phyloP scores from a whole-genome alignment of 129 eudicot genomes.

The Arctium minus region DNA sequence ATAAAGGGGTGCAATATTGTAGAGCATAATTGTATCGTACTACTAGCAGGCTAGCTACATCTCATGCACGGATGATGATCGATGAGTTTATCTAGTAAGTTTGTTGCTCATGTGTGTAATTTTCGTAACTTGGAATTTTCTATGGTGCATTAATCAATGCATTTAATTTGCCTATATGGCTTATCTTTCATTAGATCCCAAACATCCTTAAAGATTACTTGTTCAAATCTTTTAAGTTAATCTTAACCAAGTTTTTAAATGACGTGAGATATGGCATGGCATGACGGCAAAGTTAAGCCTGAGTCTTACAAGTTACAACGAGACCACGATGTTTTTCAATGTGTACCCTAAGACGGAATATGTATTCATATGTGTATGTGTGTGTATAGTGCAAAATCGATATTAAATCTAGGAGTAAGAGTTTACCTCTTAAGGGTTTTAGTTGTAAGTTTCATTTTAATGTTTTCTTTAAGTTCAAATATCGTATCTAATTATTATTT shows the following conservation, averaged over 20 bases:
- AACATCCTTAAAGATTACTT: background rate
- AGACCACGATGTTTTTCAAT: no score
- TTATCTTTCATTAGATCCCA: background rate
- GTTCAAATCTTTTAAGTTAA: background rate
- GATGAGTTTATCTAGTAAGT: background rate
- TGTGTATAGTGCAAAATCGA: no score
- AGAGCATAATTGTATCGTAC: slow-evolving; percentile 2
- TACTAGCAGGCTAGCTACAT: background rate
- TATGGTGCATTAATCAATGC: background rate
- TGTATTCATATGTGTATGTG: no score
- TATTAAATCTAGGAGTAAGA: no score
- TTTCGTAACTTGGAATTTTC: background rate
- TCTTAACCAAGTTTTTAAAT: background rate
- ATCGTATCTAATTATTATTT: no score
- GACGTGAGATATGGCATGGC: no score
- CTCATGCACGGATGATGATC: background rate
- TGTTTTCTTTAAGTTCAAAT: no score
- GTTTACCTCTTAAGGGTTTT: no score
- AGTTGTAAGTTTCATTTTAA: no score
- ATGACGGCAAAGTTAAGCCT: no score
- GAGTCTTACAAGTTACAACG: no score
- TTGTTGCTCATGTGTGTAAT: slow-evolving; percentile 4
- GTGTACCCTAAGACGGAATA: no score
- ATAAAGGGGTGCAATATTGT: slow-evolving; percentile 16
- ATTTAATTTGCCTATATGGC: background rate